These are phyloP conservation scores for Cantharellus anzutake DNA, from an alignment of 768 basidiomycete species.

Conservation along the genomic window DNA sequence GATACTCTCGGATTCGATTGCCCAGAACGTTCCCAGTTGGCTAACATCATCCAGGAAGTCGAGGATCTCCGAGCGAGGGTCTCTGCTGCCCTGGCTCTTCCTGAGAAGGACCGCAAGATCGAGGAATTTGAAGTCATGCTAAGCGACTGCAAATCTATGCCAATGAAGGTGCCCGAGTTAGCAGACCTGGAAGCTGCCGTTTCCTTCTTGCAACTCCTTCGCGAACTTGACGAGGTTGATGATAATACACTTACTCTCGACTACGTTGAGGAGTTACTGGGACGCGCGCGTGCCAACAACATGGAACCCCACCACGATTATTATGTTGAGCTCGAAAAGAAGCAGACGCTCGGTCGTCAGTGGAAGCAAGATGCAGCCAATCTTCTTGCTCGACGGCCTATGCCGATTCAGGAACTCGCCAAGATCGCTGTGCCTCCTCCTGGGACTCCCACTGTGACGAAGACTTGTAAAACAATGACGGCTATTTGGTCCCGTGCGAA, in stretches of 20 bases:
- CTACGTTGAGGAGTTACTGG: conserved; percentile 55
- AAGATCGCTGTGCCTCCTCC: conserved; percentile 46
- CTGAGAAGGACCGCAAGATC: conserved; percentile 29
- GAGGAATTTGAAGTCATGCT: conserved; percentile 58
- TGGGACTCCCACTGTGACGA: conserved; percentile 49
- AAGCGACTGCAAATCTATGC: conserved; percentile 50
- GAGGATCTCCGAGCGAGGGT: conserved; percentile 12
- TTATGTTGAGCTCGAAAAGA: conserved; percentile 42
- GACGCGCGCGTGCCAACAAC: conserved; percentile 48
- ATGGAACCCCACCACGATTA: conserved; percentile 45
- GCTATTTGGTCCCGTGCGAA: conserved; percentile 46
- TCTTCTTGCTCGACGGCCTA: conserved; percentile 46
- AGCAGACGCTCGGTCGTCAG: conserved; percentile 43
- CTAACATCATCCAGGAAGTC: conserved; percentile 10
- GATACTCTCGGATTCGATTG: conserved; percentile 70
- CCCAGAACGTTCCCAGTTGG: conserved; percentile 28
- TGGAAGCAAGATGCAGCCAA: conserved; percentile 61
- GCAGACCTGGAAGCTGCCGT: conserved; percentile 62
- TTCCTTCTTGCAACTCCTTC: conserved; percentile 55
- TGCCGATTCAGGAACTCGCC: conserved; percentile 60
- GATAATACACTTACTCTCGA: conserved; percentile 49
- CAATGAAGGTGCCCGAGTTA: conserved; percentile 70
- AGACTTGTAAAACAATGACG: conserved; percentile 45
- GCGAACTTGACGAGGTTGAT: conserved; percentile 55
- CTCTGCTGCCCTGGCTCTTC: neutral